Evolutionary conservation across 257 asterid species (phyloP), one percentile per base, ranked within the genome.

Genomic region (Solanum ahanhuiri): DNA sequence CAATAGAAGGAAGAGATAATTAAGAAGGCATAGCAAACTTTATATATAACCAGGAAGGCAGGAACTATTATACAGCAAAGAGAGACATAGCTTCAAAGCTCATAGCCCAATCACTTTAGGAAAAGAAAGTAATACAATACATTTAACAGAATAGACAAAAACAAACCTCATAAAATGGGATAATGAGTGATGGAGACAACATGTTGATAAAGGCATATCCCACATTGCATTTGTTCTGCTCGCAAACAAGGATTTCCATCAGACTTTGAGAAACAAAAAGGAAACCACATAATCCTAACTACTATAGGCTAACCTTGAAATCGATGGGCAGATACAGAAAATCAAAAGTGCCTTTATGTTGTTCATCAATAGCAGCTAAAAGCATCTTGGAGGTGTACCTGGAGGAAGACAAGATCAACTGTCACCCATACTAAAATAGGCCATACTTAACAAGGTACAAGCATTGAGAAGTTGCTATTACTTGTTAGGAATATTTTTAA

Each of bases 321-420:
- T 95, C 99, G 28, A 96, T 96, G 66, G 99, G 99, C 89, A 96
- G 83, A 89, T 95, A 95, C 87, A 96, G 89, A 87, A 96, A 96
- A 89, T 95, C 98, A 83, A 94, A 95, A 33, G 95, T 91, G 69
- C 98, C 98, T 89, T 51, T 87, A 89, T 90, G 93, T 45, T 89
- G 88, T 88, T 96, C 98, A 66, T 95, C 94, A 83, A 95, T 94
- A 83, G 95, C 89, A 7, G 90, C 91, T 63, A 96, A 90, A 86
- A 96, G 85, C 99, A 96, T 95, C 91, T 94, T 96, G 22, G 99
- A 91, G 39, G 98, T 92, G 90, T 95, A 96, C 90, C 99, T 96
- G 85, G 83, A 86, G 35, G 37, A 72, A 88, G 72, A 60, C 25
- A 48, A 79, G 33, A 41, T 9, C 43, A 79, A 79, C 67, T 39